Percentiles rank a stretch among this genome's conserved stretches.
phyloP scores from a whole-genome alignment of 495 filamentous ascomycete species.

The Neurospora sp. region DNA sequence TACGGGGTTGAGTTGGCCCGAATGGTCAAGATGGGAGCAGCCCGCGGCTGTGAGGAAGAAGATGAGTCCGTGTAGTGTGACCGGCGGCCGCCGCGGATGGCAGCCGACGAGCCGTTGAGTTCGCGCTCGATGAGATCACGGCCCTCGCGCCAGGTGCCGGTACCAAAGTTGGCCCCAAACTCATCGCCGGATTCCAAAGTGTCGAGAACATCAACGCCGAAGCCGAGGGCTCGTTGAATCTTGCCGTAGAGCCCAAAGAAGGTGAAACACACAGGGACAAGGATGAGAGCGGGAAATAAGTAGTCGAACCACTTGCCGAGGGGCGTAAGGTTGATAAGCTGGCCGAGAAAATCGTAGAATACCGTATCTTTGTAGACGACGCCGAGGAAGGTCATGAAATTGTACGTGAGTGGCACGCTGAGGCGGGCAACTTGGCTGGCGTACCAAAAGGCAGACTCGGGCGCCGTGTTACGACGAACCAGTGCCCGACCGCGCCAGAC shows the following conservation, averaged over 20 bases:
- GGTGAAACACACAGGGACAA: conserved; percentile 73
- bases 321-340: conserved; percentile 73
- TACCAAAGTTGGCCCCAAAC: conserved; percentile 53
- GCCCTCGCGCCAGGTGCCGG: conserved; percentile 87
- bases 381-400: conserved; percentile 84
- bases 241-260: conserved; percentile 80
- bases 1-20: conserved; percentile 10
- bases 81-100: conserved; percentile 16
- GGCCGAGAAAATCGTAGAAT: conserved; percentile 80
- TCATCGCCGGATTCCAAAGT: conserved; percentile 58
- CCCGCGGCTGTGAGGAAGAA: conserved; percentile 3
- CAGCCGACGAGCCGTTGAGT: conserved; percentile 47
- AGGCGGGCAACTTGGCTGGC: conserved; percentile 79
- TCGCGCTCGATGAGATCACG: conserved; percentile 90
- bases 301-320: conserved; percentile 77
- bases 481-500: conserved; percentile 91
- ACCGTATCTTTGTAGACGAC: conserved; percentile 58
- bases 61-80: background rate
- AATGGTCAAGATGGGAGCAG: conserved; percentile 30
- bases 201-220: conserved; percentile 64
- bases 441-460: conserved; percentile 91
- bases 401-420: conserved; percentile 86
- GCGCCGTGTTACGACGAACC: conserved; percentile 80
- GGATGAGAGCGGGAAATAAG: conserved; percentile 77
- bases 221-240: conserved; percentile 66